Evolutionary conservation across 495 filamentous ascomycete species (phyloP).

Genomic region (Acidiella bohemica): DNA sequence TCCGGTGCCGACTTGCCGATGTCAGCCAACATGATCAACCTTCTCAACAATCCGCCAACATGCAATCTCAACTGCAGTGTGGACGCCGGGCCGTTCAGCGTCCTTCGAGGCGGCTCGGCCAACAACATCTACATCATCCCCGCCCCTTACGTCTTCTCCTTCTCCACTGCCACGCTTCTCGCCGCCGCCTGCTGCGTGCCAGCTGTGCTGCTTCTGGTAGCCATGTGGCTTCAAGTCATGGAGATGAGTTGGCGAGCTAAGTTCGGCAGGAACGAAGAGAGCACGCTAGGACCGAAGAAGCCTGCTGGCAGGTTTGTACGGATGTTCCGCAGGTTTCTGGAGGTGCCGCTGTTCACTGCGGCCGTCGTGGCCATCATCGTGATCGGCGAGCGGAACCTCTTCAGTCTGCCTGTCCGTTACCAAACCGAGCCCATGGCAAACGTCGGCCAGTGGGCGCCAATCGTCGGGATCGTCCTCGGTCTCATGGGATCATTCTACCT

Average conservation of each 20-base stretch:
- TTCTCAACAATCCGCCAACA: constrained; percentile 26
- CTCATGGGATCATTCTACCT: constrained; percentile 41
- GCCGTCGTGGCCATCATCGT: constrained; percentile 42
- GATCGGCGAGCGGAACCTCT: constrained; percentile 47
- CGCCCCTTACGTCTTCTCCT: constrained; percentile 35
- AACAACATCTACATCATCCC: constrained; percentile 46
- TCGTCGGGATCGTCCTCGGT: constrained; percentile 41
- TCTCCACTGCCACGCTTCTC: constrained; percentile 41
- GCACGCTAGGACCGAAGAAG: neutral
- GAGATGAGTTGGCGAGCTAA: constrained; percentile 30
- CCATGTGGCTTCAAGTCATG: constrained; percentile 46
- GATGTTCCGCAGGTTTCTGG: constrained; percentile 34
- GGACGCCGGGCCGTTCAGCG: constrained; percentile 33
- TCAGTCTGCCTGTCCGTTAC: constrained; percentile 34
- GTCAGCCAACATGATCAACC: constrained; percentile 22
- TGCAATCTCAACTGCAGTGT: constrained; percentile 35
- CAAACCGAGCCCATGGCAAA: constrained; percentile 43
- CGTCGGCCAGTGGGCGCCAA: constrained; percentile 45
- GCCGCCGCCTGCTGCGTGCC: constrained; percentile 48
- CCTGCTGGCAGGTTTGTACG: constrained; percentile 34
- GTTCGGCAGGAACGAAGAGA: constrained; percentile 29
- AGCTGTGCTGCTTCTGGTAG: constrained; percentile 42
- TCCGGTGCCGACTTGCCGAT: constrained; percentile 31
- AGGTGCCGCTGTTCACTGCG: constrained; percentile 40
- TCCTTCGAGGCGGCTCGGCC: constrained; percentile 35